Evolutionary conservation across 208 protist genomes (phyloP), one percentile per base, ranked within the genome.

Genomic region (Trichomonas tenax): DNA sequence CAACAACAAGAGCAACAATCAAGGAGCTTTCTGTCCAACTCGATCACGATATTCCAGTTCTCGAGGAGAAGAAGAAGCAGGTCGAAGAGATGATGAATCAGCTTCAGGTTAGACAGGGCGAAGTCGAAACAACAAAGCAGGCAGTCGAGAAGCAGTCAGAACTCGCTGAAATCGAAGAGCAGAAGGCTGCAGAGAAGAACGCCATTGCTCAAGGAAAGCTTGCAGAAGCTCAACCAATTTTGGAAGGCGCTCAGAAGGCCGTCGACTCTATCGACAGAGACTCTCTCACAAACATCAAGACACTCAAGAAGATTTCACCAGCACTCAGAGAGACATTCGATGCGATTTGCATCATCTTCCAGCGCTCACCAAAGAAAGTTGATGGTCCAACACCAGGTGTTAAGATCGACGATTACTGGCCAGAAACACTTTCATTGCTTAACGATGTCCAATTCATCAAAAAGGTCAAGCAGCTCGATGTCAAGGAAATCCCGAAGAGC

Each of bases 371-470:
- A 6, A 46, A 49, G 36, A 96, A 82, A 81, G 49, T 96, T 31
- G 46, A 82, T 21, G 34, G 51, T 34, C 38, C 9, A 44, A 23
- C n/a, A 41, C 49, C 49, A 36, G 51, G 51, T 41, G 51, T 82
- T 17, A 81, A 82, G 41, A 81, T 82, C 1, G 93, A 96, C 46
- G 46, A 96, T 34, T 96, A 81, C 34, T 63, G 51, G 51, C 49
- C 93, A 48, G 93, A 63, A 96, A 96, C 46, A 45, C 44, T 82
- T 45, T 44, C 36, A 34, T 41, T 96, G 41, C 97, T 99, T 36
- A 97, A 98, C 96, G 98, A 99, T 96, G 97, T 98, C 31, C 99
- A 99, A 97, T 99, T 99, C 97, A 98, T 99, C 95, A 97, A 98
- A 63, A 98, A 98, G 97, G 98, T 99, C 81, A 98, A 99, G 96